Conservation (phyloP, 1,139 yeast genomes). For the Pichia sp. region DNA sequence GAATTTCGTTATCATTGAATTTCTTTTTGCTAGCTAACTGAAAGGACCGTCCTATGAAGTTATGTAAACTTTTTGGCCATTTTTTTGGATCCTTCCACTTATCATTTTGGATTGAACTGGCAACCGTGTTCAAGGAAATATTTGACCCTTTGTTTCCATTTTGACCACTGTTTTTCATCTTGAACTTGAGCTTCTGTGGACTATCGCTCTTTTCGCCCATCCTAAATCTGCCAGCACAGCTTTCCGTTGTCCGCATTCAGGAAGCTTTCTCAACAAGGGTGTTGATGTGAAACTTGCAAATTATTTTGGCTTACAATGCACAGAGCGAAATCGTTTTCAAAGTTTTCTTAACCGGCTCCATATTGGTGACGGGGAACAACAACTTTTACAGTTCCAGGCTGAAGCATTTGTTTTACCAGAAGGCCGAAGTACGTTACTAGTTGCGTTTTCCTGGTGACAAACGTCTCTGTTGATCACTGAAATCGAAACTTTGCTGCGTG, state of each 20-base stretch:
- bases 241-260: no score
- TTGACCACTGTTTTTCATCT: constrained; percentile 9
- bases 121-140: constrained; percentile 13
- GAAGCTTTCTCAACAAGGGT: no score
- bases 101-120: constrained; percentile 1
- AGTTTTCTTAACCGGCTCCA: no score
- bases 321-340: no score
- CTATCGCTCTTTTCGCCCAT: neutral
- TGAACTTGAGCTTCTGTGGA: neutral
- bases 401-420: no score
- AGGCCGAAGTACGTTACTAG: no score
- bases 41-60: constrained; percentile 46
- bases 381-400: no score
- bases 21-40: constrained; percentile 33
- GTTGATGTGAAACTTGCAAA: no score
- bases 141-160: neutral
- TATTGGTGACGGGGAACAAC: no score
- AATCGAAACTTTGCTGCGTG: neutral
- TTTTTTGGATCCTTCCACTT: constrained; percentile 28
- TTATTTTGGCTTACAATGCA: neutral
- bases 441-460: no score
- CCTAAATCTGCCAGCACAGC: neutral
- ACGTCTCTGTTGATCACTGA: no score
- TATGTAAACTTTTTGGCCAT: constrained; percentile 48
- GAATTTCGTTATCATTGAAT: constrained; percentile 30